A percentile compares a stretch with the other conserved stretches of the same genome.
Evolutionary conservation across 2,329 filamentous ascomycete genomes (phyloP).

Genomic region (Plenodomus lindquistii): DNA sequence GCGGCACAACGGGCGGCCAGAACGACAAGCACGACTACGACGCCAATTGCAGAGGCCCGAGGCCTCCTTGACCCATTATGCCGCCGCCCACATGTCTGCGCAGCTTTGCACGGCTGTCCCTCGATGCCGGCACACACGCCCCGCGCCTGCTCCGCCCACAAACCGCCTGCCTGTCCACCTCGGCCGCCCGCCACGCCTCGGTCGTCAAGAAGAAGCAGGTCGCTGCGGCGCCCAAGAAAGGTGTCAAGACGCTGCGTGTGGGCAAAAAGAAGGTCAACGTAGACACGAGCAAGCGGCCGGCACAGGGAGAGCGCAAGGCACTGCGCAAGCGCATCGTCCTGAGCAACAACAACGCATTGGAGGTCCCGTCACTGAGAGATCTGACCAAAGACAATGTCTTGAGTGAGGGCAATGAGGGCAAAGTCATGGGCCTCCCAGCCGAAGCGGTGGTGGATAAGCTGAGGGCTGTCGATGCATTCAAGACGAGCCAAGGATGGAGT

Average conservation of each 20-base stretch:
- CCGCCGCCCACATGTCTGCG: conserved; percentile 38
- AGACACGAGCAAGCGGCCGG: conserved; percentile 59
- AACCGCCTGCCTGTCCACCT: conserved; percentile 42
- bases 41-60: conserved; percentile 31
- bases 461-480: conserved; percentile 86
- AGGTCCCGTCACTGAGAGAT: conserved; percentile 69
- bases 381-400: conserved; percentile 59
- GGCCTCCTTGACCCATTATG: conserved; percentile 33
- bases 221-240: conserved; percentile 38
- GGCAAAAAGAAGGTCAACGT: conserved; percentile 45
- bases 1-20: conserved; percentile 3
- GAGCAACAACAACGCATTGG: conserved; percentile 89
- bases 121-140: conserved; percentile 28
- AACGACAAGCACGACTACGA: conserved; percentile 19
- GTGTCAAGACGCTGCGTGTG: conserved; percentile 46
- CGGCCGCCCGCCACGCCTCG: conserved; percentile 31
- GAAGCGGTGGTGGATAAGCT: conserved; percentile 75
- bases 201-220: conserved; percentile 32
- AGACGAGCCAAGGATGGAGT: conserved; percentile 83
- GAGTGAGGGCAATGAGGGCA: conserved; percentile 57
- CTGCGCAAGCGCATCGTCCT: conserved; percentile 87
- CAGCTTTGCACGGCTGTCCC: conserved; percentile 36
- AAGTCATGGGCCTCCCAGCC: conserved; percentile 71
- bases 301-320: conserved; percentile 81
- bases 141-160: conserved; percentile 31